Evolutionary conservation across 768 basidiomycete genomes (phyloP), one percentile per base, ranked within the genome.

Genomic region (Cystofilobasidium bisporidii): DNA sequence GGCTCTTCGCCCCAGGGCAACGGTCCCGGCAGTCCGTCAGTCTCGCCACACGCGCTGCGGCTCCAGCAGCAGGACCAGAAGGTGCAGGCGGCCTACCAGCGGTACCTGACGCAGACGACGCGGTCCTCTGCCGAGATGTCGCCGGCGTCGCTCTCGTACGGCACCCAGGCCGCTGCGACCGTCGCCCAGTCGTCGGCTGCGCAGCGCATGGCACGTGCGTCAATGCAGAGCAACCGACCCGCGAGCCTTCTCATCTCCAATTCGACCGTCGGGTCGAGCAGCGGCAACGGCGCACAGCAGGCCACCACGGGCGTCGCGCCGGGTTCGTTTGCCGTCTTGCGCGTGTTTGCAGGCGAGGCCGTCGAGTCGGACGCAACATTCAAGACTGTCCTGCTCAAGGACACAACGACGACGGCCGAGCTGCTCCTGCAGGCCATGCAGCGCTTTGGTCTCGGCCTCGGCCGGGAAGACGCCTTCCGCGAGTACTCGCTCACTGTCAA

Each of bases 311-410:
- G 47, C 47, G 47, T 22, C n/a, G 47, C 47, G 5, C n/a, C 47
- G n/a, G 47, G 47, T 6, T 48, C 17, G 78, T 82, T 99, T 64
- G 96, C 87, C 72, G 96, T 99, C 70, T 86, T 99, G 61, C 88
- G 96, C 30, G 85, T 99, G 45, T 99, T 99, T 74, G 93, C 94
- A 0, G 96, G 94, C 33, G 85, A 87, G 71, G 82, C 89, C 71
- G 75, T 98, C 71, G 86, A 91, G 75, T 90, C 91, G 0, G 93
- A 98, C 72, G 91, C 92, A 2, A 96, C 94, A 8, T 99, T 99
- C 83, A 98, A 98, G 80, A 98, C 96, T 9, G 96, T 94, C 1
- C 79, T 98, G 22, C 82, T 98, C 65, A 97, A 93, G 73, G 80
- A 87, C 6, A 85, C 85, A 0, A 97, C 94, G 0, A 88, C 87